A percentile compares a stretch with the other conserved stretches of the same genome.
Conservation (phyloP, 2,329 filamentous ascomycete genomes). For the Fusarium musae region DNA sequence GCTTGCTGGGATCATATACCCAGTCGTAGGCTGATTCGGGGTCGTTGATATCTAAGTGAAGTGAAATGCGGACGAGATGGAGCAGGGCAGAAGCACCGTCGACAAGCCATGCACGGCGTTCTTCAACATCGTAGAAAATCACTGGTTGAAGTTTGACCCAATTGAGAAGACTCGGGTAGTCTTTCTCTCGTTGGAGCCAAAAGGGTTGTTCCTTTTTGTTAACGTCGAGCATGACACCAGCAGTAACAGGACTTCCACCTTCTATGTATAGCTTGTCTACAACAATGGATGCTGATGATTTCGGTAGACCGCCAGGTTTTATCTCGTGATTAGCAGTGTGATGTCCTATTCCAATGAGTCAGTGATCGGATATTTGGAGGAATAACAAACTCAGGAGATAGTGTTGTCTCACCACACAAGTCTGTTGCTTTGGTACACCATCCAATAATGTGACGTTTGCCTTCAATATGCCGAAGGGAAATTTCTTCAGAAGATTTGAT, state of each 20-base stretch:
- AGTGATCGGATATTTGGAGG: neutral
- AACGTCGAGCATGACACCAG: neutral
- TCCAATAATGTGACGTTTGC: conserved; percentile 18
- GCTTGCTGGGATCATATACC: conserved; percentile 5
- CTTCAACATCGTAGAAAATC: conserved; percentile 8
- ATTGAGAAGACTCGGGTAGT: conserved; percentile 20
- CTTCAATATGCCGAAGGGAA: neutral
- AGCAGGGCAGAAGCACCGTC: conserved; percentile 27
- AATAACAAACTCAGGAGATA: rapidly evolving
- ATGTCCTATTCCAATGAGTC: neutral
- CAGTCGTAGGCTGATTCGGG: conserved; percentile 23
- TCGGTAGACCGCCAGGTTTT: neutral
- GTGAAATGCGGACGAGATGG: conserved; percentile 21
- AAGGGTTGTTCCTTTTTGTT: conserved; percentile 19
- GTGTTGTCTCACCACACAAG: conserved; percentile 1
- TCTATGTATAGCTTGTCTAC: conserved; percentile 24
- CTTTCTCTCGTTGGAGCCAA: conserved; percentile 19
- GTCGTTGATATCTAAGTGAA: conserved; percentile 2
- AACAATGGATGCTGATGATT: neutral
- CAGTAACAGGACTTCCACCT: neutral
- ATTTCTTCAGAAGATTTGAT: neutral
- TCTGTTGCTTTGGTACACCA: conserved; percentile 20
- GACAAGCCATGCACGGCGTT: conserved; percentile 15
- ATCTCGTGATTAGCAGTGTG: neutral
- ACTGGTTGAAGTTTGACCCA: conserved; percentile 14